phyloP scores from a whole-genome alignment of 768 basidiomycete genomes.

The Auricularia sp. region DNA sequence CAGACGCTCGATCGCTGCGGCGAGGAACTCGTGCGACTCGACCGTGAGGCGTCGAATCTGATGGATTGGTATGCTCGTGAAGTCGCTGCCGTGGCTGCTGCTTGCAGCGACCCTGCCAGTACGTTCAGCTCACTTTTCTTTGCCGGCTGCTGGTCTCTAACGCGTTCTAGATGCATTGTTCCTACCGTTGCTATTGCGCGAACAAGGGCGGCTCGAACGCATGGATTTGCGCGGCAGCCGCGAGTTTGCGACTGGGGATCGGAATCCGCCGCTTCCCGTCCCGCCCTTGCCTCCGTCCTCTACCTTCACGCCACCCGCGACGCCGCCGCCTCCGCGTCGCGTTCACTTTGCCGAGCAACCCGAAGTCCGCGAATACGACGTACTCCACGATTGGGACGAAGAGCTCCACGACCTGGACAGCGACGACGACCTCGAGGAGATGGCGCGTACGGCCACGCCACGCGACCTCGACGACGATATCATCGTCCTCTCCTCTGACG shows the following conservation, averaged over 20 bases:
- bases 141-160: no score
- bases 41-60: conserved; percentile 24
- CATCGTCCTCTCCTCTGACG: no score
- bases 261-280: no score
- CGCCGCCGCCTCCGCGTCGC: background rate
- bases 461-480: no score
- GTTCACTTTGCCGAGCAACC: background rate
- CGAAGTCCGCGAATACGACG: background rate
- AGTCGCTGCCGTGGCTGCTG: background rate
- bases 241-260: no score
- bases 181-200: no score
- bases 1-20: conserved; percentile 18
- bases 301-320: background rate
- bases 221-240: no score
- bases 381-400: background rate
- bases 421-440: background rate
- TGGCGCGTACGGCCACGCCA: background rate
- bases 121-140: background rate
- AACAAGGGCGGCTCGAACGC: no score
- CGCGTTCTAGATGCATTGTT: no score
- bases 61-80: conserved; percentile 25
- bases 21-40: conserved; percentile 21
- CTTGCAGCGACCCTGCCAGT: background rate
- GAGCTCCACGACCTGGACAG: background rate
- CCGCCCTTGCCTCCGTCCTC: no score